A percentile compares a stretch with the other conserved stretches of the same genome.
These are phyloP conservation scores for Botryosphaeria dothidea DNA, from an alignment of 2,329 filamentous ascomycete species.

Conservation along the genomic window DNA sequence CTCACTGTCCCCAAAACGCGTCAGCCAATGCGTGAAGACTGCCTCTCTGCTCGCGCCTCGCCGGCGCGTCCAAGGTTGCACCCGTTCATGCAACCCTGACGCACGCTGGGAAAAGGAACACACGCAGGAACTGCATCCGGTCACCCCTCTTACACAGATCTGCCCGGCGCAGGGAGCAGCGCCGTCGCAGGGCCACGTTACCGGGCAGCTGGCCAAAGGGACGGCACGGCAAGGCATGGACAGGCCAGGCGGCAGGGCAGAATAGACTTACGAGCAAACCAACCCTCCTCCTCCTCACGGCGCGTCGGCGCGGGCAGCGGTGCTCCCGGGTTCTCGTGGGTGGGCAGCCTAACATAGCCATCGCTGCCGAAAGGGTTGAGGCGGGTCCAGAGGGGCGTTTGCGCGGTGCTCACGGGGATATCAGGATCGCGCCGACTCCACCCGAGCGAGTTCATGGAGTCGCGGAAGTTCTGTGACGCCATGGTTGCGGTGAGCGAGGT, in stretches of 20 bases:
- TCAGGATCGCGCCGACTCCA: constrained; percentile 87
- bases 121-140: constrained; percentile 45
- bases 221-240: background rate
- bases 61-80: constrained; percentile 23
- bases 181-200: background rate
- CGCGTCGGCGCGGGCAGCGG: constrained; percentile 81
- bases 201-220: constrained; percentile 3
- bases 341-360: constrained; percentile 89
- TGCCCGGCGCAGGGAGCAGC: constrained; percentile 23
- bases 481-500: constrained; percentile 50
- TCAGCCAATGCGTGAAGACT: constrained; percentile 6
- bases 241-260: constrained; percentile 18
- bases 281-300: constrained; percentile 92
- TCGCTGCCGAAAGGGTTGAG: constrained; percentile 86
- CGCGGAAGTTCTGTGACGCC: constrained; percentile 86
- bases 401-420: constrained; percentile 70
- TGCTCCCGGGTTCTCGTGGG: constrained; percentile 77
- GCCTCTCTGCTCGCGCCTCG: background rate
- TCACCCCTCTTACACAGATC: constrained; percentile 34
- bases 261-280: constrained; percentile 83
- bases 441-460: constrained; percentile 91
- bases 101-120: constrained; percentile 34
- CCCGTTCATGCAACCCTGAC: constrained; percentile 38
- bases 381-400: constrained; percentile 74
- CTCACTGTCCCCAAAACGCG: constrained; percentile 65